Evolutionary conservation across 495 filamentous ascomycete species (phyloP).

Genomic region (Xylaria longipes): DNA sequence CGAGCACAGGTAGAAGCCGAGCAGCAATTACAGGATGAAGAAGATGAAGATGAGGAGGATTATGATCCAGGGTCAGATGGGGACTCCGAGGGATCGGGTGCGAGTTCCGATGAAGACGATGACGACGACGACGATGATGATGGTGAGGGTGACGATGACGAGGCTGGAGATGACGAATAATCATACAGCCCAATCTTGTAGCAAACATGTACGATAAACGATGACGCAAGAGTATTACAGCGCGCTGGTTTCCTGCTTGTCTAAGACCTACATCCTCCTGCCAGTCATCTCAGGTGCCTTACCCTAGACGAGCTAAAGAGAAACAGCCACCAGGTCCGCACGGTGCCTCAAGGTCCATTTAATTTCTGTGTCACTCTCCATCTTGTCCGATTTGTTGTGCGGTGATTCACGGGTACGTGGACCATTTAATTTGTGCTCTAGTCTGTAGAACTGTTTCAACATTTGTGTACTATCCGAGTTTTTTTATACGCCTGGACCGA

Average conservation of each 20-base stretch:
- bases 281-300: background rate
- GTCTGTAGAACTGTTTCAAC: background rate
- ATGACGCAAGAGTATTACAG: background rate
- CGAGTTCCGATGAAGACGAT: slow-evolving; percentile 58
- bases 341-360: background rate
- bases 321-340: background rate
- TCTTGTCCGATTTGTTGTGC: background rate
- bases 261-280: background rate
- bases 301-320: background rate
- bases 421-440: background rate
- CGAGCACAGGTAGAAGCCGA: slow-evolving; percentile 58
- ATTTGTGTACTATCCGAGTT: background rate
- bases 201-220: slow-evolving; percentile 7
- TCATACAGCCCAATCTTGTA: background rate
- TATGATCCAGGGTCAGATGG: slow-evolving; percentile 82
- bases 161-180: slow-evolving; percentile 30
- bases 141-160: slow-evolving; percentile 51
- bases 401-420: background rate
- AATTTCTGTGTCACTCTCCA: background rate
- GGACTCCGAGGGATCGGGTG: slow-evolving; percentile 73
- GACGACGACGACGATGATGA: slow-evolving; percentile 56
- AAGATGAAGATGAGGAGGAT: slow-evolving; percentile 90
- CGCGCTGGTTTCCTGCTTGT: background rate
- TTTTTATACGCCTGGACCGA: background rate
- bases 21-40: slow-evolving; percentile 64